Base-by-base conservation (phyloP, 441 rosid genomes). In the Gossypium schwendimanii region DNA sequence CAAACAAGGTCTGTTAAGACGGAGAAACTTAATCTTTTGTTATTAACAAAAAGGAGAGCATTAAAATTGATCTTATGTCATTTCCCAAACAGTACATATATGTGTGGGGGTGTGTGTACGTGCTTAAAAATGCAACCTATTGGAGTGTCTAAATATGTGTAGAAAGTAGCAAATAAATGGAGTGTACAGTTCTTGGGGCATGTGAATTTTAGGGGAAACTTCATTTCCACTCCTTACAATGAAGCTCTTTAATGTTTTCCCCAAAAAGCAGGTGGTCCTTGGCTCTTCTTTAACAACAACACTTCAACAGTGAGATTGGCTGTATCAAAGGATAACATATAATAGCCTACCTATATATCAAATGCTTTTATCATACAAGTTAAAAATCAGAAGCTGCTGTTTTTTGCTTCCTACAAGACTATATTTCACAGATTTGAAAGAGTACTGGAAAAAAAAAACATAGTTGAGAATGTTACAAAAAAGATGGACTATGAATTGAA, bases 231-330 rank as follows among this genome's bases (percentile, higher is more conserved):
- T 49, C 75, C 49, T 58, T 44, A 24, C 10, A 44, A 75, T 70
- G 71, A 36, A 61, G 53, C 64, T 36, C 26, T 63, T 14, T 63
- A 36, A 54, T 68, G 58, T 64, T 74, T 33, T 75, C 72, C 58
- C 55, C 73, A 58, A 59, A 76, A 83, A 78, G 84, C 76, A 78
- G 71, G 81, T 77, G 84, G 79, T 80, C 85, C 86, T 74, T 75
- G 75, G 72, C 41, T 33, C 41, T 78, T 77, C 82, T 72, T 70
- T 77, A 15, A 41, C 64, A 70, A 45, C 41, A 60, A 31, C 23
- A 23, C 23, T 50, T 20, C 28, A 70, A 53, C 72, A 75, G 23
- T 55, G 49, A 74, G 75, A 20, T 47, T 64, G 50, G 70, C 63
- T 68, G 20, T 36, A 36, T 63, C 26, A 62, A 62, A 33, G 49